These are phyloP conservation scores for Trichoderma sp. DNA, from an alignment of 2,329 filamentous ascomycete genomes.

Conservation along the genomic window DNA sequence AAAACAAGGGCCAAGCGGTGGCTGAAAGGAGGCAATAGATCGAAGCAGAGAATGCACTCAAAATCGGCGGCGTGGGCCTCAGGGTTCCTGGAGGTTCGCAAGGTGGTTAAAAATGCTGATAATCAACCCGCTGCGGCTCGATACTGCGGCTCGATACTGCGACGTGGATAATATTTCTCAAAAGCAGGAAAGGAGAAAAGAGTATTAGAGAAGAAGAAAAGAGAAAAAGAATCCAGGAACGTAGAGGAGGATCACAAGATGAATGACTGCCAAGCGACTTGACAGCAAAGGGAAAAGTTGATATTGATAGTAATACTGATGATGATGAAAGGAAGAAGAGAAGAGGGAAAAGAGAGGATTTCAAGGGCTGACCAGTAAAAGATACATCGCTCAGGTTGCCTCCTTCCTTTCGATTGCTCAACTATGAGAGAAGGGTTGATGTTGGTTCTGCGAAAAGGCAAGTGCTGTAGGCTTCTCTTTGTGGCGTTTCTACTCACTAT, in stretches of 20 bases:
- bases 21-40: not conserved
- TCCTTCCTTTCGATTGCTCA: not conserved
- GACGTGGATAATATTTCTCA: not conserved
- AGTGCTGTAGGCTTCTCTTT: not conserved
- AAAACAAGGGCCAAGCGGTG: not conserved
- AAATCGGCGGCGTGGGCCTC: not conserved
- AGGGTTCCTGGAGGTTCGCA: not conserved
- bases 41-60: not conserved
- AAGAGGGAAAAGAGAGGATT: not conserved
- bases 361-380: too few species aligned
- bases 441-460: not conserved
- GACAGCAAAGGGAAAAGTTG: not conserved
- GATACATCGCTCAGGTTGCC: not conserved
- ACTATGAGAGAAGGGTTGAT: not conserved
- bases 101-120: not conserved
- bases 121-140: not conserved
- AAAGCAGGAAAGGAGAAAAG: not conserved
- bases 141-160: not conserved
- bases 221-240: not conserved
- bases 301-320: not conserved
- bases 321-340: not conserved
- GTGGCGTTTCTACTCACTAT: not conserved
- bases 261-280: not conserved
- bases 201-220: not conserved
- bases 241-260: not conserved